Conservation (phyloP, 352 stramenopile genomes). For the Phytopythium kandeliae region DNA sequence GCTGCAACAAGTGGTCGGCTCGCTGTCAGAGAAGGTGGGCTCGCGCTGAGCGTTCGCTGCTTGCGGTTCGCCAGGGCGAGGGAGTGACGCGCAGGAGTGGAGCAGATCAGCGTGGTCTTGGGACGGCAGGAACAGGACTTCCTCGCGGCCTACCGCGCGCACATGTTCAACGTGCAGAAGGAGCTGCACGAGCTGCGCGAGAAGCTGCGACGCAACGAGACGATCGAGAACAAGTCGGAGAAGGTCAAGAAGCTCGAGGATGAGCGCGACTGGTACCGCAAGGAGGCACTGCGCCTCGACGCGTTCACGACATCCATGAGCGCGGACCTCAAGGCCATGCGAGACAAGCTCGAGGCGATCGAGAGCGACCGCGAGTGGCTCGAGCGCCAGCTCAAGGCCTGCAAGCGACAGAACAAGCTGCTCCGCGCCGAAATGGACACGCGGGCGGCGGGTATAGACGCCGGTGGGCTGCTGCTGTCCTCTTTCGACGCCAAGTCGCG, state of each 20-base stretch:
- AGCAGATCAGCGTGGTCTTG: slow-evolving; percentile 87
- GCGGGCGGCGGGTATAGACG: slow-evolving; percentile 24
- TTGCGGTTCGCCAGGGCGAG: too few relatives aligned
- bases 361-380: slow-evolving; percentile 91
- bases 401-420: slow-evolving; percentile 93
- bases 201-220: slow-evolving; percentile 87
- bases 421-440: slow-evolving; percentile 77
- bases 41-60: too few relatives aligned
- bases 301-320: slow-evolving; percentile 89
- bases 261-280: slow-evolving; percentile 92
- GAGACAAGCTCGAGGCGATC: slow-evolving; percentile 87
- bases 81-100: too few relatives aligned
- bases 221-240: slow-evolving; percentile 78
- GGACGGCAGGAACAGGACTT: slow-evolving; percentile 92
- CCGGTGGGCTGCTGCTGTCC: slow-evolving; percentile 17
- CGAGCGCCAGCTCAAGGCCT: slow-evolving; percentile 90
- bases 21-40: slow-evolving; percentile 73
- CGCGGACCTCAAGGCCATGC: slow-evolving; percentile 91
- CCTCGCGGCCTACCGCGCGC: slow-evolving; percentile 88
- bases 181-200: slow-evolving; percentile 90
- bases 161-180: slow-evolving; percentile 96
- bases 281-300: slow-evolving; percentile 88
- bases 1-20: slow-evolving; percentile 74
- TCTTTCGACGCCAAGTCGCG: slow-evolving; percentile 30
- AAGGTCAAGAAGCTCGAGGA: slow-evolving; percentile 93